Evolutionary conservation across 2,329 filamentous ascomycete genomes (phyloP).

Genomic region (Ascochyta pisi): DNA sequence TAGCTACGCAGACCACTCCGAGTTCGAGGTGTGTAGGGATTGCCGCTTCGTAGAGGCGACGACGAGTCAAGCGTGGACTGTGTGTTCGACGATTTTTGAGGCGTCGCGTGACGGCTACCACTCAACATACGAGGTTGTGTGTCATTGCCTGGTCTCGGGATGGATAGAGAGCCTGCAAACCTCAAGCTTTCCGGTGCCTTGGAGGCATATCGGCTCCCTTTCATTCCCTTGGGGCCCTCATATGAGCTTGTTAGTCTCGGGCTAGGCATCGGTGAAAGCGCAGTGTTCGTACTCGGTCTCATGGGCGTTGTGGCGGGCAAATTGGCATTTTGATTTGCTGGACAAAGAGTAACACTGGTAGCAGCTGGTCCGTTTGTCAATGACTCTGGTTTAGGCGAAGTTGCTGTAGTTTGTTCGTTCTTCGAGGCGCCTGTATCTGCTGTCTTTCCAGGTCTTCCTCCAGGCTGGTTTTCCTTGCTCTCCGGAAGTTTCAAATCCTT

Average conservation of each 20-base stretch:
- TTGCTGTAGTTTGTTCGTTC: background rate
- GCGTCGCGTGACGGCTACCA: too few relatives aligned
- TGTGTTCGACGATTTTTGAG: too few relatives aligned
- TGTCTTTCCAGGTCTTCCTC: background rate
- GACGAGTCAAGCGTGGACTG: too few relatives aligned
- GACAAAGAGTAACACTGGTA: background rate
- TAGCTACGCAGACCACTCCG: too few relatives aligned
- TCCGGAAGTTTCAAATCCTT: background rate
- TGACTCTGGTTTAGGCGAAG: background rate
- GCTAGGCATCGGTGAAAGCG: background rate
- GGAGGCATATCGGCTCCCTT: background rate
- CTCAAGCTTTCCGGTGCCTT: background rate
- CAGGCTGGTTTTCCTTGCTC: background rate
- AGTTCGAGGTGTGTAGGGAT: too few relatives aligned
- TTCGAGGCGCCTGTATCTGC: background rate
- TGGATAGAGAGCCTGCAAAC: background rate
- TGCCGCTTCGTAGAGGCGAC: too few relatives aligned
- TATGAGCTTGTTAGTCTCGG: background rate
- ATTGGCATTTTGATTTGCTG: background rate
- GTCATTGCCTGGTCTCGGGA: too few relatives aligned
- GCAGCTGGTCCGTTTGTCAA: background rate
- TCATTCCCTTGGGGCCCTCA: background rate
- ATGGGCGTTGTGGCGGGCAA: background rate
- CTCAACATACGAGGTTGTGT: too few relatives aligned
- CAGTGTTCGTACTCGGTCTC: background rate